Evolutionary conservation across 192 early-diverging fungal species (phyloP).

Genomic region (Ambispora gerdemannii): DNA sequence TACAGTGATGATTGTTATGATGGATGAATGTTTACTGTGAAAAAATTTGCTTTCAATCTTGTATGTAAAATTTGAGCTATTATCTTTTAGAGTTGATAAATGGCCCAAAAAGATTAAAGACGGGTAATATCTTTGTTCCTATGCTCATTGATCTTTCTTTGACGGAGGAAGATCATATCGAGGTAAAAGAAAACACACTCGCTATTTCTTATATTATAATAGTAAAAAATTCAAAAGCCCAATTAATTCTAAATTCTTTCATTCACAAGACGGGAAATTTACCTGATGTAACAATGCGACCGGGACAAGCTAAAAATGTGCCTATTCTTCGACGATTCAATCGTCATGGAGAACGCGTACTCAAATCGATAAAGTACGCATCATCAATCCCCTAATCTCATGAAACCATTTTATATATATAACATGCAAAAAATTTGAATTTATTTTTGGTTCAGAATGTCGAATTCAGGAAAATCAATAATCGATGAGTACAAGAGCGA

Average conservation of each 20-base stretch:
- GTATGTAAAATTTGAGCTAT: slow-evolving; percentile 31
- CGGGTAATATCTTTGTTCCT: slow-evolving; percentile 52
- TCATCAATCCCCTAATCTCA: slow-evolving; percentile 27
- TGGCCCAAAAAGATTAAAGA: slow-evolving; percentile 47
- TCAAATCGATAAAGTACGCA: slow-evolving; percentile 47
- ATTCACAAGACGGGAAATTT: slow-evolving; percentile 59
- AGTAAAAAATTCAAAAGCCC: slow-evolving; percentile 12
- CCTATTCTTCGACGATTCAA: slow-evolving; percentile 86
- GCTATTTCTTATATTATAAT: neutral
- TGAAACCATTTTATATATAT: slow-evolving; percentile 31
- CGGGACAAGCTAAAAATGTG: slow-evolving; percentile 61
- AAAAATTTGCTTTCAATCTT: neutral
- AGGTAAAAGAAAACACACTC: slow-evolving; percentile 35
- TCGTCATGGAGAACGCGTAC: slow-evolving; percentile 78
- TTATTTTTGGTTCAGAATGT: slow-evolving; percentile 4
- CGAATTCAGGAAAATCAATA: neutral
- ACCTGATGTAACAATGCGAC: slow-evolving; percentile 80
- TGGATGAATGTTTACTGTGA: neutral
- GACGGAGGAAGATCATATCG: slow-evolving; percentile 77
- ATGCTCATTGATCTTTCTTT: slow-evolving; percentile 75
- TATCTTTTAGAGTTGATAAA: slow-evolving; percentile 31
- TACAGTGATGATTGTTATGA: slow-evolving; percentile 14
- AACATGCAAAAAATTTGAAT: neutral
- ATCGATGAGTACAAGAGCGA: slow-evolving; percentile 50
- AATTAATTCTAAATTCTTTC: slow-evolving; percentile 34